A percentile compares a stretch with the other conserved stretches of the same genome.
phyloP scores from a whole-genome alignment of 768 basidiomycete genomes.

The Inosperma sp. region DNA sequence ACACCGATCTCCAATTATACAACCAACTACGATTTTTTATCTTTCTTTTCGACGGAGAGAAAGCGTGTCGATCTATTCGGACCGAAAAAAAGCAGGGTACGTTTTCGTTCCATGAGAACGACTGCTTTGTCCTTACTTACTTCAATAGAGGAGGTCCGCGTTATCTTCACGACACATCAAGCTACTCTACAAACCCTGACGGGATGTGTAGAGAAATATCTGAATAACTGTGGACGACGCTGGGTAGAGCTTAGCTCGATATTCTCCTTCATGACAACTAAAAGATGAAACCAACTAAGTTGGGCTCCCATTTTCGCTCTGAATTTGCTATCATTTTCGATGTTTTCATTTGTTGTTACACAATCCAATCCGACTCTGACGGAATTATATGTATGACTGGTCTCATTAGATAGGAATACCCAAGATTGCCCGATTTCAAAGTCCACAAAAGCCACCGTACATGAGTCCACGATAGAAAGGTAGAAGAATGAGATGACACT shows the following conservation, averaged over 20 bases:
- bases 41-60: constrained; percentile 71
- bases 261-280: constrained; percentile 79
- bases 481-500: too few relatives aligned
- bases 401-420: too few relatives aligned
- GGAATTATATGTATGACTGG: too few relatives aligned
- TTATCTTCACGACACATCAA: constrained; percentile 47
- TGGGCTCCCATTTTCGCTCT: not conserved
- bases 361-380: too few relatives aligned
- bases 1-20: constrained; percentile 79
- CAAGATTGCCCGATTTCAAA: too few relatives aligned
- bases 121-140: not conserved
- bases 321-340: not conserved
- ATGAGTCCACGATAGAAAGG: too few relatives aligned
- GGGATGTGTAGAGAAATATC: constrained; percentile 65
- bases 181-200: constrained; percentile 49
- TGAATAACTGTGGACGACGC: constrained; percentile 82
- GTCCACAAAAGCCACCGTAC: too few relatives aligned
- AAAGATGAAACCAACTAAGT: constrained; percentile 12
- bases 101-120: constrained; percentile 11
- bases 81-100: constrained; percentile 42
- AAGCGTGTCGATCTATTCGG: constrained; percentile 48
- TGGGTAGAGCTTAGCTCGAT: constrained; percentile 81
- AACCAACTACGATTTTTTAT: constrained; percentile 84
- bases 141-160: constrained; percentile 49
- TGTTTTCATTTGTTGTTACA: too few relatives aligned